Evolutionary conservation across 1,139 yeast species (phyloP).

Genomic region (Sugiyamaella grinbergsii): DNA sequence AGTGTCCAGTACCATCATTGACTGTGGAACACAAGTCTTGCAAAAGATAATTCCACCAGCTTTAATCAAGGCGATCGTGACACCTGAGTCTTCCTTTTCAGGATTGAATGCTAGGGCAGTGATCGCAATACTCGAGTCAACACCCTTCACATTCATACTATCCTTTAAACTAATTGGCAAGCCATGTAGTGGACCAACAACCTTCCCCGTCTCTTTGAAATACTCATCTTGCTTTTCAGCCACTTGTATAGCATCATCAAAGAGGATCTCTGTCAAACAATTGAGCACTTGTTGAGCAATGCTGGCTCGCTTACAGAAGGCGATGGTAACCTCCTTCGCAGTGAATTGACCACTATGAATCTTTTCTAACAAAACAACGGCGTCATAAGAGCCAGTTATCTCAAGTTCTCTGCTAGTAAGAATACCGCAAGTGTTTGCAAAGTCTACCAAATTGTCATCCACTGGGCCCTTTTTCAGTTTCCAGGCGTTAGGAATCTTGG

Average conservation of each 20-base stretch:
- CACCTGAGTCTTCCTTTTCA: constrained; percentile 35
- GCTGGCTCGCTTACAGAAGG: constrained; percentile 61
- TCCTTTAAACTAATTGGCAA: constrained; percentile 57
- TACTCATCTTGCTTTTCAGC: constrained; percentile 54
- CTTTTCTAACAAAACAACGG: constrained; percentile 42
- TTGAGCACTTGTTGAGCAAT: constrained; percentile 43
- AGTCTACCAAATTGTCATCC: constrained; percentile 19
- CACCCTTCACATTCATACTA: constrained; percentile 50
- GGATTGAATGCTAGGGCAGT: constrained; percentile 42
- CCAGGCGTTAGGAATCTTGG: constrained; percentile 24
- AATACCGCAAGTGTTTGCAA: constrained; percentile 22
- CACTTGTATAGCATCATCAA: constrained; percentile 41
- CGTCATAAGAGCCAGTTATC: constrained; percentile 31
- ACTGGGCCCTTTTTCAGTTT: constrained; percentile 15
- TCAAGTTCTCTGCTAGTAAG: constrained; percentile 30
- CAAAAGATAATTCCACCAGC: constrained; percentile 59
- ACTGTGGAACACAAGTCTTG: constrained; percentile 61
- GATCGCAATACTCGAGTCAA: constrained; percentile 48
- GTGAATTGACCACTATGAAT: constrained; percentile 48
- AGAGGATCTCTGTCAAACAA: constrained; percentile 39
- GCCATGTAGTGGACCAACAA: constrained; percentile 50
- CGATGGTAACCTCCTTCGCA: constrained; percentile 50
- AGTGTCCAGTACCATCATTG: constrained; percentile 58
- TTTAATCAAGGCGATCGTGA: constrained; percentile 48
- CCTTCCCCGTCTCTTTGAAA: constrained; percentile 29